Conservation (phyloP, 345 rosid genomes). For the Hirschfeldia incana region DNA sequence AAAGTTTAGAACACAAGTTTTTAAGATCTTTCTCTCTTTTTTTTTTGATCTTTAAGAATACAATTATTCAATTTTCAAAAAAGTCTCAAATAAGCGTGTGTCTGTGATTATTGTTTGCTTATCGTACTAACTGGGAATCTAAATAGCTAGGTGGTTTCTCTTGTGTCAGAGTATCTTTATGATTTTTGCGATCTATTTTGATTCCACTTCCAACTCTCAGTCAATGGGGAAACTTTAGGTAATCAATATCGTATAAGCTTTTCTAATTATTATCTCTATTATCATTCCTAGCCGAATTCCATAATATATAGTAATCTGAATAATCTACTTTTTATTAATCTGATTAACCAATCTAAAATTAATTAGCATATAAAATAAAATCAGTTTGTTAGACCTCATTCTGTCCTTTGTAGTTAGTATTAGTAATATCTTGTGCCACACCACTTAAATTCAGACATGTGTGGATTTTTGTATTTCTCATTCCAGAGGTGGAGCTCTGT, state of each 20-base stretch:
- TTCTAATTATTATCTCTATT: background rate
- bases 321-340: background rate
- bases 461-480: background rate
- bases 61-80: background rate
- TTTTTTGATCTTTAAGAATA: background rate
- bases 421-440: background rate
- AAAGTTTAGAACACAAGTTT: background rate
- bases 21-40: background rate
- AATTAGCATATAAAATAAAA: background rate
- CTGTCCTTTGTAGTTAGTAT: background rate
- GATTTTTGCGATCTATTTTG: background rate
- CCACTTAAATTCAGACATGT: background rate
- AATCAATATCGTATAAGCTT: background rate
- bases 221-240: background rate
- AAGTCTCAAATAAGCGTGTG: background rate
- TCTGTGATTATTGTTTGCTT: background rate
- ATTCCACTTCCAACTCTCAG: conserved; percentile 8
- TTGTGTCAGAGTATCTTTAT: conserved; percentile 13
- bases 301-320: background rate
- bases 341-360: background rate
- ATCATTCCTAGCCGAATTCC: background rate
- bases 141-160: background rate
- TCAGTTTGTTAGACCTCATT: background rate
- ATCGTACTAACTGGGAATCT: background rate
- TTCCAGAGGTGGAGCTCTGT: background rate